Evolutionary conservation across 371 early-diverging fungal species (phyloP), one percentile per base, ranked within the genome.

Genomic region (Actinomortierella ambigua): DNA sequence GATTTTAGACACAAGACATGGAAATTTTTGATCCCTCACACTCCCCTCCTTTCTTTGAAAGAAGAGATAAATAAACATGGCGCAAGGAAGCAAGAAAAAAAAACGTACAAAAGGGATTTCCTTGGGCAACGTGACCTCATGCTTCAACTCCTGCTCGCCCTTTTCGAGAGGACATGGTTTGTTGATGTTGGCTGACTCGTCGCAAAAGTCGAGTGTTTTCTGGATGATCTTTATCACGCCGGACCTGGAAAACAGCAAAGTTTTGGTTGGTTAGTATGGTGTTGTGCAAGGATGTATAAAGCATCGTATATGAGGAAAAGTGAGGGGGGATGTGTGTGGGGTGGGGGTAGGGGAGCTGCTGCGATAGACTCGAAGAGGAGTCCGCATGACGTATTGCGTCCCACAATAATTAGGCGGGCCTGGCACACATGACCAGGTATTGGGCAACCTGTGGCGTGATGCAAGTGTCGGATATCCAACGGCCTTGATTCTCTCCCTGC

Each of bases 111-210:
- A 71, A 47, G 79, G 81, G 42, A 78, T 78, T 50, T 78, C 81
- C 61, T 81, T 84, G 50, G 89, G 89, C 22, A 88, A 75, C 27
- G 77, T 79, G 26, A 88, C 80, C 0, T 65, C 53, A 53, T 82
- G 80, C 5, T 76, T 44, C 17, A 87, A 58, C 2, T 34, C 39
- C 8, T 84, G 69, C 0, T 79, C 75, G 8, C 89, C 89, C 14
- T 75, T 47, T 2, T 68, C 60, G 47, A 88, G 61, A 28, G 89
- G 89, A 56, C 89, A 88, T 6, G 71, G 57, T 63, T 81, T 84
- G 63, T 81, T 78, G 17, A 86, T 63, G 48, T 86, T 75, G 55
- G 63, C 67, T 1, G 76, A 64, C 48, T 87, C 77, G 13, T 85
- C 78, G 54, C 86, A 82, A 61, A 87, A 79, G 73, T 90, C 82